Conservation (phyloP, 2,329 filamentous ascomycete genomes). For the Tolypocladium tundrense region DNA sequence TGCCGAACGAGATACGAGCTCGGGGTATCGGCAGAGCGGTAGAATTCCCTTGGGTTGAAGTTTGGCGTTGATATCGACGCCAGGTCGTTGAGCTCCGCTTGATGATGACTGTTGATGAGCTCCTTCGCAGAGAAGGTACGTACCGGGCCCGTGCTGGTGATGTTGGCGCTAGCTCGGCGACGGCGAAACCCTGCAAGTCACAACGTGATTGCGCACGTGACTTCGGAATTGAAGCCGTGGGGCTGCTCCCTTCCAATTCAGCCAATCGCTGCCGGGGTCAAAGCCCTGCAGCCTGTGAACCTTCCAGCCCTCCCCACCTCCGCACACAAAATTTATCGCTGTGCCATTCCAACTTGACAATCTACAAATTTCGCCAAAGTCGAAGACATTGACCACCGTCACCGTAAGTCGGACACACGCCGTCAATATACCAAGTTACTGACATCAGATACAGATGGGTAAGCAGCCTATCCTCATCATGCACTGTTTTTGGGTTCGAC, state of each 20-base stretch:
- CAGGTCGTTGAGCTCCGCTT: background rate
- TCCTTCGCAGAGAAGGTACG: conserved; percentile 1
- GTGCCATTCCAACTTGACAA: conserved; percentile 26
- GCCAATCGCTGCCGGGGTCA: conserved; percentile 24
- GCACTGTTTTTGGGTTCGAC: conserved; percentile 7
- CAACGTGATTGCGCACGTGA: conserved; percentile 5
- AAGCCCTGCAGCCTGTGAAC: conserved; percentile 25
- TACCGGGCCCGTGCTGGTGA: background rate
- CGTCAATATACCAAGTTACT: conserved; percentile 28
- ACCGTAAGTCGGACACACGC: conserved; percentile 32
- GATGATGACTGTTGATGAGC: background rate
- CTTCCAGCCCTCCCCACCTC: conserved; percentile 27
- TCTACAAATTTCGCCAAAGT: conserved; percentile 31
- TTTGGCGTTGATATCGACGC: background rate
- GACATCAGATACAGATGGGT: conserved; percentile 46
- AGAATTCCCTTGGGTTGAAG: background rate
- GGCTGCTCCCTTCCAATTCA: background rate
- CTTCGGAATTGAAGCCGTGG: background rate
- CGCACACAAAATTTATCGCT: conserved; percentile 33
- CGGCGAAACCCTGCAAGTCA: background rate
- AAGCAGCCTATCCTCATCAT: conserved; percentile 29
- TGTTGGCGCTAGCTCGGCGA: background rate
- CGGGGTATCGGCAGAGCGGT: background rate
- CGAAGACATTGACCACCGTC: conserved; percentile 35
- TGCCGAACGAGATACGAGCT: background rate